phyloP scores from a whole-genome alignment of 1,139 yeast species.

The Pneumocystis canis region DNA sequence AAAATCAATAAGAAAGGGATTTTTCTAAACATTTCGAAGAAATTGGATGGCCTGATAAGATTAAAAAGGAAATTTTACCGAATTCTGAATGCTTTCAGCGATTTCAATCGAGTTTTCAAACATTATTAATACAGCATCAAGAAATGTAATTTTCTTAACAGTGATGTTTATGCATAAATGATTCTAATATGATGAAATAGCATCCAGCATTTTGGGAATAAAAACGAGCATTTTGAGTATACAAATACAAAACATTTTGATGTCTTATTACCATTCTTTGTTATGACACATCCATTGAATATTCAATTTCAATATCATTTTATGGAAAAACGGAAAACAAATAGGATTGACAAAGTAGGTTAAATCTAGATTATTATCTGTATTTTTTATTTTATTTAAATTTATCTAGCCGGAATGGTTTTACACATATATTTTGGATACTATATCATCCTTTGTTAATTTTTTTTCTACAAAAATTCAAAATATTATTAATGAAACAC shows the following conservation, averaged over 20 bases:
- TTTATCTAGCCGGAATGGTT: constrained; percentile 54
- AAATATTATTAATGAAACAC: constrained; percentile 17
- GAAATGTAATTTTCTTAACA: background rate
- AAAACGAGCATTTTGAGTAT: background rate
- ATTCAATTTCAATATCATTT: constrained; percentile 65
- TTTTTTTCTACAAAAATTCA: constrained; percentile 30
- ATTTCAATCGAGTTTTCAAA: background rate
- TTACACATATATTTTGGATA: constrained; percentile 39
- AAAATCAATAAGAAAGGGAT: constrained; percentile 5
- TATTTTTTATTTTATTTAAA: background rate
- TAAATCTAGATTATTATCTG: background rate
- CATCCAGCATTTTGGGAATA: background rate
- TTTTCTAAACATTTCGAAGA: constrained; percentile 8
- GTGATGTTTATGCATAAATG: too few species aligned
- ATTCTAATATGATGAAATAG: background rate
- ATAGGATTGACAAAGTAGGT: constrained; percentile 42
- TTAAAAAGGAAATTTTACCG: constrained; percentile 6
- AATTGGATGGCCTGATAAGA: constrained; percentile 14
- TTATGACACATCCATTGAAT: constrained; percentile 42
- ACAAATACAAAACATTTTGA: constrained; percentile 28
- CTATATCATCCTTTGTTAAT: constrained; percentile 31
- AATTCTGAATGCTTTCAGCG: constrained; percentile 7
- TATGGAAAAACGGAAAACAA: constrained; percentile 44
- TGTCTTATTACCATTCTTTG: constrained; percentile 45
- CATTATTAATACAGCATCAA: background rate